A percentile compares a stretch with the other conserved stretches of the same genome.
phyloP scores from a whole-genome alignment of 164 flowering plant genomes.

The Buxus sempervirens region DNA sequence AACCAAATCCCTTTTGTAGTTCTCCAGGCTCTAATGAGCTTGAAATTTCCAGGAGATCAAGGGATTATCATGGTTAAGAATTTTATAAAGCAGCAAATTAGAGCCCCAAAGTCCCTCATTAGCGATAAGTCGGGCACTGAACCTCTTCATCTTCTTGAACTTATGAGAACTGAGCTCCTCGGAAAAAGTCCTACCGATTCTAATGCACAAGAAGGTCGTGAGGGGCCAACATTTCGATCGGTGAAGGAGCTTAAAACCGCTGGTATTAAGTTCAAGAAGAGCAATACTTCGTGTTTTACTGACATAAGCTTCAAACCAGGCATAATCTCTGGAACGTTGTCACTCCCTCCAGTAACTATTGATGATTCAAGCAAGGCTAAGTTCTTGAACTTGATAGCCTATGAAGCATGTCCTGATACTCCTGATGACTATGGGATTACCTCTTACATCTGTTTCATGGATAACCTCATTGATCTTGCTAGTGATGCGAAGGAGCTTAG shows the following conservation, averaged over 20 bases:
- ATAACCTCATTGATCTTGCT: constrained; percentile 12
- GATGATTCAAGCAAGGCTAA: constrained; percentile 1
- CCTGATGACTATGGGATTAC: background rate
- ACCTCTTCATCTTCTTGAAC: constrained; percentile 11
- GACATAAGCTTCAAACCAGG: background rate
- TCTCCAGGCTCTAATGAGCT: background rate
- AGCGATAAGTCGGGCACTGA: too few species aligned
- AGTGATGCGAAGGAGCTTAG: constrained; percentile 22
- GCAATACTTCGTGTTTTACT: background rate
- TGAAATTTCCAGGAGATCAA: background rate
- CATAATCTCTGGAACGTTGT: background rate
- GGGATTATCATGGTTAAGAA: background rate
- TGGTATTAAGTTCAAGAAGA: constrained; percentile 3
- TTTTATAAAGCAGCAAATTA: background rate
- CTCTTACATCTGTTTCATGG: constrained; percentile 19
- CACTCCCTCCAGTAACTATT: background rate
- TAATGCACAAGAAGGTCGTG: background rate
- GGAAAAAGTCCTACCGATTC: background rate
- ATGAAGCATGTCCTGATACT: background rate
- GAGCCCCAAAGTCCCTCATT: background rate
- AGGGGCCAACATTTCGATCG: background rate
- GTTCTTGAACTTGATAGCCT: constrained; percentile 9
- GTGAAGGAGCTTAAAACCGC: constrained; percentile 6
- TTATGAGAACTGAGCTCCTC: background rate
- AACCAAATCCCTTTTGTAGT: constrained; percentile 11